Conservation (phyloP, 257 asterid species). For the Echites panduratus region DNA sequence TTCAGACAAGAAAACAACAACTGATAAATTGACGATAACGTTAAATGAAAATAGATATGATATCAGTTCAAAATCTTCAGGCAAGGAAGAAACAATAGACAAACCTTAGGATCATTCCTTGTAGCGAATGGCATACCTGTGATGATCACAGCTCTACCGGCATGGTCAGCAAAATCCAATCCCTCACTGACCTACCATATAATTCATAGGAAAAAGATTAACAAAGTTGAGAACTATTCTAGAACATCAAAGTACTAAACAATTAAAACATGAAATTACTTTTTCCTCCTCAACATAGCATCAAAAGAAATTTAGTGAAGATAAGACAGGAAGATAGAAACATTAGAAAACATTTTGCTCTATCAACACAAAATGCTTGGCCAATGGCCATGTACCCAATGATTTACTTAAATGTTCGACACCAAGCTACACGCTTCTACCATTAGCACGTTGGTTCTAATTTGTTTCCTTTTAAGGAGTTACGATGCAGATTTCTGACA, state of each 20-base stretch:
- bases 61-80: constrained; percentile 3
- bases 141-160: constrained; percentile 96
- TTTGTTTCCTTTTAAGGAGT: background rate
- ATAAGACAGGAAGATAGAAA: background rate
- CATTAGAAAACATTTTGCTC: background rate
- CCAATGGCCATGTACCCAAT: too few relatives aligned
- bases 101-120: constrained; percentile 85
- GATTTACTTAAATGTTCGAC: background rate
- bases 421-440: background rate
- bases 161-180: constrained; percentile 93
- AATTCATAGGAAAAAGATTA: constrained; percentile 3
- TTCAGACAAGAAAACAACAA: background rate
- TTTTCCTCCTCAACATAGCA: background rate
- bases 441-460: background rate
- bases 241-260: background rate
- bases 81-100: constrained; percentile 21
- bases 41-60: constrained; percentile 9
- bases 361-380: background rate
- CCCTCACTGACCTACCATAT: constrained; percentile 89
- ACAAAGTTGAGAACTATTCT: background rate
- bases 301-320: background rate
- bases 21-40: background rate
- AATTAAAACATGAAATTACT: background rate
- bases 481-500: too few relatives aligned
- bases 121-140: constrained; percentile 96